Evolutionary conservation across 441 rosid genomes (phyloP), one percentile per base, ranked within the genome.

Genomic region (Populus tomentosa): DNA sequence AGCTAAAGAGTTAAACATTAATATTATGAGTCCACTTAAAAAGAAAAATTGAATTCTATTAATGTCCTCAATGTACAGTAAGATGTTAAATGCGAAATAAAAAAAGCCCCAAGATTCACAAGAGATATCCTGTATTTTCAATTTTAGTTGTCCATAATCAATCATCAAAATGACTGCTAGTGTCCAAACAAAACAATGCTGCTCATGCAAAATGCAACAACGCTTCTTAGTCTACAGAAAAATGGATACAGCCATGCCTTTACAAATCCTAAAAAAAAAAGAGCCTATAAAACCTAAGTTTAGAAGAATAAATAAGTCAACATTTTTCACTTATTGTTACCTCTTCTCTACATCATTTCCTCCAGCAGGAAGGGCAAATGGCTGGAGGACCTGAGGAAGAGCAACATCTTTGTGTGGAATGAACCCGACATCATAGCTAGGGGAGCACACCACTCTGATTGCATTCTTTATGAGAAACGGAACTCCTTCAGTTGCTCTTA

Each of bases 381-480:
- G 98, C 85, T 95, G 98, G 71, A 95, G 83, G 0, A 95, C 89
- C 84, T 95, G 99, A 28, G 98, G 99, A 67, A 93, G 92, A 50
- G 99, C 99, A 80, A 95, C 85, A 80, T 95, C 99, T 78, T 95
- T 95, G 80, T 94, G 99, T 5, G 99, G 98, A 87, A 95, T 92
- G 85, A 92, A 95, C 10, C 91, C 88, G 2, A 92, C 98, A 84
- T 93, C 94, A 83, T 95, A 95, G 80, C 99, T 95, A 0, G 99
- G 99, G 28, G 99, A 95, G 81, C 99, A 95, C 5, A 95, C 98
- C 65, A 87, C 97, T 35, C 99, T 85, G 83, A 93, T 93, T 0
- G 98, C 89, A 81, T 95, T 95, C 88, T 95, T 95, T 63, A 93
- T 83, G 10, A 95, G 89, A 76, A 89, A 83, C 0, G 94, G 88